phyloP scores from a whole-genome alignment of 345 rosid genomes.

The Salix arbutifolia region DNA sequence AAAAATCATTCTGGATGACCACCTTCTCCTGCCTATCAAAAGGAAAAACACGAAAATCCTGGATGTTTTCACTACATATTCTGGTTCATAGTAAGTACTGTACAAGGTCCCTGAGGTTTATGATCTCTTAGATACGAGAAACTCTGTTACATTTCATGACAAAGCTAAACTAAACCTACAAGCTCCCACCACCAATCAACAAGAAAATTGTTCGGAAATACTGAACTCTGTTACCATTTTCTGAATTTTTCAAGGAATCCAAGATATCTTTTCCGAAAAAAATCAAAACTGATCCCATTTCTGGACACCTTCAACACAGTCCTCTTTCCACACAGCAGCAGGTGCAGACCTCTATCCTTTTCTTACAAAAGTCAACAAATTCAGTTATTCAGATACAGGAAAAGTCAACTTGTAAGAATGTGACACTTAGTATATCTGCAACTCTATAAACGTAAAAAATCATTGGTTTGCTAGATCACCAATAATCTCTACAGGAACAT shows the following conservation, averaged over 20 bases:
- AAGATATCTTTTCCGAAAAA: neutral
- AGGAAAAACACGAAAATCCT: no score
- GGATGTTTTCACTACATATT: no score
- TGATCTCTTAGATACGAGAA: neutral
- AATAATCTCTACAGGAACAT: conserved; percentile 74
- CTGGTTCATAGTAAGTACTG: neutral
- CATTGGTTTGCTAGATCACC: conserved; percentile 29
- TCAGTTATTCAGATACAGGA: neutral
- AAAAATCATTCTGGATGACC: no score
- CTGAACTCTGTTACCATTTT: neutral
- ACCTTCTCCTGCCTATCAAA: no score
- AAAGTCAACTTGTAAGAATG: neutral
- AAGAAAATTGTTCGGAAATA: neutral
- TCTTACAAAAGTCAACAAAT: neutral
- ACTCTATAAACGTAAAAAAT: neutral
- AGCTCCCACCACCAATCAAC: neutral
- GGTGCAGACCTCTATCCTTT: neutral
- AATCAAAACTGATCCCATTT: neutral
- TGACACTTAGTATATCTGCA: neutral
- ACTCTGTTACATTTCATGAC: neutral
- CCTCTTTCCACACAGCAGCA: neutral
- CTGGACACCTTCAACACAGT: neutral
- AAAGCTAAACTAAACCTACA: neutral
- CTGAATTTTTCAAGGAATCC: neutral
- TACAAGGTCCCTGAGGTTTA: neutral